Evolutionary conservation across 495 filamentous ascomycete species (phyloP), one percentile per base, ranked within the genome.

Genomic region (Podospora bellae-mahoneyi): DNA sequence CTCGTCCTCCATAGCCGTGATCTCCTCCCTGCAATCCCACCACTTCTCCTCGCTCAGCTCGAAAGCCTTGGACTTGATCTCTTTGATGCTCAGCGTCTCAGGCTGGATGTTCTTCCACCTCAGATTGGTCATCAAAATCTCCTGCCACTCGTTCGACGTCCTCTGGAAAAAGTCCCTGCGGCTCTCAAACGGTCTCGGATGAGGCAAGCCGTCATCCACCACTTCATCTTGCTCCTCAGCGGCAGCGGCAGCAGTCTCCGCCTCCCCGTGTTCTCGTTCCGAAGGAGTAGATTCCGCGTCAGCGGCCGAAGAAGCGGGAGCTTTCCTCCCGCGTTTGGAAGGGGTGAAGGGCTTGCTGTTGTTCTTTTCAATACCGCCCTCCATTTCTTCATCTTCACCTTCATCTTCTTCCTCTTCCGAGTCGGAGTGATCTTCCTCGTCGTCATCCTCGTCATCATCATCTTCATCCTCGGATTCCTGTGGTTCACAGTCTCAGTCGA

Each of bases 1-100:
- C 79, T 97, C 94, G 79, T 97, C 94, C 79, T 99, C 95, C 70
- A 97, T 81, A 7, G 89, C 91, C 67, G 88, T 90, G 69, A 99
- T 91, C 80, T 99, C 95, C 78, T 99, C 95, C 72, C 95, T 84
- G 76, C 91, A 94, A 82, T 97, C 95, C 95, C 95, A 99, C 95
- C 95, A 99, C 75, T 94, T 97, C 77, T 92, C 91, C 80, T 99
- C 95, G 56, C 92, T 92, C 66, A 89, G 82, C 70, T 91, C 88
- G 75, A 97, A 99, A 2, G 94, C 95, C 61, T 86, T 87, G 69
- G 93, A 91, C 73, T 94, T 91, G 67, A 97, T 84, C 81, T 97
- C 95, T 82, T 99, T 99, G 70, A 97, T 81, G 4, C 86, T 84
- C 69, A 87, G 78, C n/a, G 82, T 81, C 78, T 91, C 91, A 9